phyloP scores from a whole-genome alignment of 1,139 yeast species.

The Diutina sp. region DNA sequence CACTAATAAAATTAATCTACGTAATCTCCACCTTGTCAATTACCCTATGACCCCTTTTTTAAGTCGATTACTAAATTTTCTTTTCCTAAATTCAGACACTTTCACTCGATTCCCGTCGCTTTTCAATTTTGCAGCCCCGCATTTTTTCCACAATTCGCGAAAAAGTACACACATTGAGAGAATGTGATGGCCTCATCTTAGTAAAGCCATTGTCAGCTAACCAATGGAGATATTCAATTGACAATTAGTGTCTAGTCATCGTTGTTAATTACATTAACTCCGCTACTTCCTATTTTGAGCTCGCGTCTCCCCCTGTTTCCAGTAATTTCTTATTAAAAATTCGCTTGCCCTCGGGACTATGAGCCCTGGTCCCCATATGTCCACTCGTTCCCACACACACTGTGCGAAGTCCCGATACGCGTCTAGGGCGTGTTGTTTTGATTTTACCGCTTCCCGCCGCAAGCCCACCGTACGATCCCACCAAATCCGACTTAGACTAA shows the following conservation, averaged over 20 bases:
- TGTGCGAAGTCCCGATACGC: not conserved
- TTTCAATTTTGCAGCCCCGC: not conserved
- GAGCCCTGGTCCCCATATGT: not conserved
- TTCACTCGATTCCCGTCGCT: no score
- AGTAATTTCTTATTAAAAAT: not conserved
- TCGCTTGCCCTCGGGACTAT: not conserved
- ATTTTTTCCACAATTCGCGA: not conserved
- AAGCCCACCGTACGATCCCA: not conserved
- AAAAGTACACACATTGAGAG: not conserved
- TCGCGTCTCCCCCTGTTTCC: not conserved
- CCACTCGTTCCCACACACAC: not conserved
- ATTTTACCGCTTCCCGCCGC: not conserved
- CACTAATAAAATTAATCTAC: no score
- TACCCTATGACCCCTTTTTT: no score
- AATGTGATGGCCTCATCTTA: no score
- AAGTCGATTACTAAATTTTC: no score
- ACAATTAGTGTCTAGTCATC: not conserved
- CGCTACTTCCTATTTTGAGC: not conserved
- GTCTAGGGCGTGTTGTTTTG: slow-evolving; percentile 1
- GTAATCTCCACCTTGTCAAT: no score
- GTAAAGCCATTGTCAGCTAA: not conserved
- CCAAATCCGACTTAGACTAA: no score
- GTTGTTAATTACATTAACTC: not conserved
- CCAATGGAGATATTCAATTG: no score
- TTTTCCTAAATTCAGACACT: no score